These are phyloP conservation scores for Polygonum aviculare DNA, from an alignment of 148 eudicot species.

Conservation along the genomic window DNA sequence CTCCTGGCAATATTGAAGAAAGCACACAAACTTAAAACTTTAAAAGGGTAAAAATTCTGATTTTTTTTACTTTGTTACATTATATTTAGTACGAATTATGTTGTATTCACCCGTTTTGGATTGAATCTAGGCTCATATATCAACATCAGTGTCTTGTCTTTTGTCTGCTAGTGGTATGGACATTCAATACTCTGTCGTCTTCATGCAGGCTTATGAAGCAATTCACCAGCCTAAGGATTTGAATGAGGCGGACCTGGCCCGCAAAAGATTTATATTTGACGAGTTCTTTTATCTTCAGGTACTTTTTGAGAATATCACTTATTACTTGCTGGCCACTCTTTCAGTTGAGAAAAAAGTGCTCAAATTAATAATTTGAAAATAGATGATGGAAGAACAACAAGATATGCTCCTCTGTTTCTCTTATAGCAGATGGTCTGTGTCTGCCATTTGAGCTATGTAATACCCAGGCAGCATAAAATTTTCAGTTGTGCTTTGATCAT, in stretches of 20 bases:
- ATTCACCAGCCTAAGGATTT: conserved; percentile 82
- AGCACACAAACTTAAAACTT: neutral
- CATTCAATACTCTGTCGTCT: conserved; percentile 1
- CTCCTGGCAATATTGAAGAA: conserved; percentile 3
- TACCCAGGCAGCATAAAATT: neutral
- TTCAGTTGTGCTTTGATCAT: neutral
- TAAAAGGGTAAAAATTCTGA: neutral
- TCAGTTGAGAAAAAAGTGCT: neutral
- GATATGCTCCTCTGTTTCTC: neutral
- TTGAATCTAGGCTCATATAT: neutral
- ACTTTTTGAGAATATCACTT: neutral
- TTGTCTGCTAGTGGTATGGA: conserved; percentile 2
- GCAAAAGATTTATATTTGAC: conserved; percentile 87
- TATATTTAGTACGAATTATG: neutral
- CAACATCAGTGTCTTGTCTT: neutral
- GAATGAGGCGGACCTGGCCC: conserved; percentile 70
- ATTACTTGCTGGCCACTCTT: conserved; percentile 2
- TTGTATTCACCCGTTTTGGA: neutral
- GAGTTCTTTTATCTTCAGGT: conserved; percentile 99
- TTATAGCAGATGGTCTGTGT: neutral
- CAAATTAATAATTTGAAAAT: neutral
- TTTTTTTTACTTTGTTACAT: neutral
- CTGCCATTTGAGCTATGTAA: neutral
- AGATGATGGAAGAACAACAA: neutral
- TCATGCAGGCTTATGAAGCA: conserved; percentile 72